Percentiles rank a stretch among this genome's conserved stretches.
These are phyloP conservation scores for Biancaea sappan DNA, from an alignment of 306 rosid species.

Conservation along the genomic window DNA sequence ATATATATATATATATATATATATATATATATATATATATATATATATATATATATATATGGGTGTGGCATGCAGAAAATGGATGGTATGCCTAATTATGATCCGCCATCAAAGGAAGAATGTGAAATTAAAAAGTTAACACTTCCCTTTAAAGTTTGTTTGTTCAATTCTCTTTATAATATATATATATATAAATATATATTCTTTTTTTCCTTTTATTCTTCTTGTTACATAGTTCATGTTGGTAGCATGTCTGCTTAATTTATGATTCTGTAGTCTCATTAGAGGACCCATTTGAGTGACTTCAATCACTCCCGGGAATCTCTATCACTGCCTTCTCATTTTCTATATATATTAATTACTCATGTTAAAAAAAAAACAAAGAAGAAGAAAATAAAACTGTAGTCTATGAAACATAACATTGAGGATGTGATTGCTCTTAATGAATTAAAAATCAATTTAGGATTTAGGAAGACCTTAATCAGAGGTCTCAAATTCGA, in stretches of 20 bases:
- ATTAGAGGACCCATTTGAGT: constrained; percentile 45
- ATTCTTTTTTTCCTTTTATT: neutral
- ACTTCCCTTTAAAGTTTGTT: constrained; percentile 26
- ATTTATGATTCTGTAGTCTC: constrained; percentile 41
- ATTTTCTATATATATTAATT: too few species aligned
- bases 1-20: too few species aligned
- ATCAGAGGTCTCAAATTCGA: too few species aligned
- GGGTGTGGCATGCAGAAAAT: constrained; percentile 15
- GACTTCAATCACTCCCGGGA: constrained; percentile 37
- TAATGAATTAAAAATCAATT: too few species aligned
- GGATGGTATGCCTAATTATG: constrained; percentile 23
- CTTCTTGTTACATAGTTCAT: neutral
- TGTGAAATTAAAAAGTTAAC: constrained; percentile 26
- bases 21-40: too few species aligned
- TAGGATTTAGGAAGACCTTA: too few species aligned
- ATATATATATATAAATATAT: neutral
- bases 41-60: too few species aligned
- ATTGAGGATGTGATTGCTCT: too few species aligned
- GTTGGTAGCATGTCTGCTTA: neutral
- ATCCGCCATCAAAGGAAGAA: constrained; percentile 48
- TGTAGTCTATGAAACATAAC: too few species aligned
- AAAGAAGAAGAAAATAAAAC: too few species aligned
- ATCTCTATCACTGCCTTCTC: neutral
- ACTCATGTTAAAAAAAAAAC: too few species aligned
- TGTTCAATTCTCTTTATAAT: neutral